Base-by-base conservation (phyloP, 441 rosid species). In the Pelargonium cotyledonis region DNA sequence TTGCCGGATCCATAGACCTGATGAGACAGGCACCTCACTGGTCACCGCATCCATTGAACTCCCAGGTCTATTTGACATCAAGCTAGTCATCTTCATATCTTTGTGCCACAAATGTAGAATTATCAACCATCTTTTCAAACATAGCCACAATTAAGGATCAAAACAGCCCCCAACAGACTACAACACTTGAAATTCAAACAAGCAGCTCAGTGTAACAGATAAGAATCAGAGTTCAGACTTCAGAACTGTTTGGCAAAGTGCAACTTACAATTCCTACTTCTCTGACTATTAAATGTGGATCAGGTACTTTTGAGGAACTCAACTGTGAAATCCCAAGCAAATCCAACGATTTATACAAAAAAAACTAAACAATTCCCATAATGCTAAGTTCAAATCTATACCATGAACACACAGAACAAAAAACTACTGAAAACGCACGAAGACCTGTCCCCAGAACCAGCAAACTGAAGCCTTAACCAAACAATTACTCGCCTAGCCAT, bases 1-100 rank as follows among this genome's bases (percentile, higher is more conserved):
- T 60, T 70, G 85, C 63, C 47, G 75, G 69, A 73, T 62, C 83
- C 79, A 75, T 65, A 63, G 78, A 79, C 72, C 80, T 10, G 83
- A 68, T 61, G 80, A 63, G 66, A 53, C 69, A 80, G 79, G 73
- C 5, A 65, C 70, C 80, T 77, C 85, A 65, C 82, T 65, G 61
- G 55, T 72, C 78, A 79, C 66, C 70, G 57, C 68, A 78, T 65
- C 72, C 46, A 73, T 31, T 69, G 66, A 73, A 68, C 60, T 75
- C 46, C 70, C 21, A 6, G 55, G 57, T 65, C 61, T 66, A 61
- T 75, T 63, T 63, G 68, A 19, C 72, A 65, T 73, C 73, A 79
- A 49, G 68, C 49, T 9, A 65, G 21, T 76, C 55, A 14, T 8
- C 73, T 53, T 77, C 60, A 68, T 57, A 65, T 63, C 72, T 74